Evolutionary conservation across 202 grass and related monocot species (phyloP).

Genomic region (Alloteropsis angusta): DNA sequence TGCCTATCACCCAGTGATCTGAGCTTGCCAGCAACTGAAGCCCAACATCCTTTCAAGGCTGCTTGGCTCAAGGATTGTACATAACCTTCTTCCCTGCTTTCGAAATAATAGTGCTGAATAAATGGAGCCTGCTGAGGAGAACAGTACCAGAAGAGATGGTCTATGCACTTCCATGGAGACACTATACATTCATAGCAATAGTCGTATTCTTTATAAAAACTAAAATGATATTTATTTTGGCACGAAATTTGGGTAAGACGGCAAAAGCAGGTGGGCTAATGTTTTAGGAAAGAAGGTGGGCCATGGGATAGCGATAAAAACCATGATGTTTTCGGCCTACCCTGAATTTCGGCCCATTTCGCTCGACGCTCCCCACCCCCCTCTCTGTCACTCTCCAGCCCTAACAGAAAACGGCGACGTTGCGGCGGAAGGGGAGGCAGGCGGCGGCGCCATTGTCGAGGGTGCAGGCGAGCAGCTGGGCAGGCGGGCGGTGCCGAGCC

Average conservation of each 20-base stretch:
- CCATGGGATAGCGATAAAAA: too few species aligned
- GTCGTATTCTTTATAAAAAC: too few species aligned
- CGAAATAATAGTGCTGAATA: too few species aligned
- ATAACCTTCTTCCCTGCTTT: too few species aligned
- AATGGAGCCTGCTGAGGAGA: not conserved
- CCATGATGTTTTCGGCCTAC: not conserved
- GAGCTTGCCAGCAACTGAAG: not conserved
- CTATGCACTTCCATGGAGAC: not conserved
- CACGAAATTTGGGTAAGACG: too few species aligned
- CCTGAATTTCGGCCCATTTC: not conserved
- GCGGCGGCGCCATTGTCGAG: not conserved
- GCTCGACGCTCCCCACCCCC: not conserved
- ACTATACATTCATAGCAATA: too few species aligned
- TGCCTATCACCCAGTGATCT: slow-evolving; percentile 36
- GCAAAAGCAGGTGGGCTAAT: too few species aligned
- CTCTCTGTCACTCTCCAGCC: not conserved
- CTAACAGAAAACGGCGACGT: not conserved
- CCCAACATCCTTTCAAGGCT: not conserved
- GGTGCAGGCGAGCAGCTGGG: not conserved
- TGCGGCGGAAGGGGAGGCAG: not conserved
- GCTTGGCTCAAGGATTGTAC: not conserved
- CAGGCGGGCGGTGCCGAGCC: not conserved
- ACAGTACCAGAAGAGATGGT: not conserved
- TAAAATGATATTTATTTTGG: too few species aligned
- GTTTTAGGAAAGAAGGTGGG: too few species aligned